Conservation (phyloP, 2,329 filamentous ascomycete species). For the Botryotinia globosa region DNA sequence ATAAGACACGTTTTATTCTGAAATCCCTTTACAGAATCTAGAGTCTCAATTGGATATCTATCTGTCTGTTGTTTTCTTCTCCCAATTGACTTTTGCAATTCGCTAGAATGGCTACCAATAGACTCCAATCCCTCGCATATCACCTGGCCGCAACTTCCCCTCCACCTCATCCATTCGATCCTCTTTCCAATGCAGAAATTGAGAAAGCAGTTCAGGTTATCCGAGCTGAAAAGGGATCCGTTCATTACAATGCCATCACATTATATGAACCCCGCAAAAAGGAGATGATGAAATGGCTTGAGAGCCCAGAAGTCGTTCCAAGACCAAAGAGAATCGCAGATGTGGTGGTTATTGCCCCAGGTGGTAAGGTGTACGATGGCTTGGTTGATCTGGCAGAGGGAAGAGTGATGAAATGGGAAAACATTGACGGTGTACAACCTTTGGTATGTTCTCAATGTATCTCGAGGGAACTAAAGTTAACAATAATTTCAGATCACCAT, state of each 20-base stretch:
- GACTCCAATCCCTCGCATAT: constrained; percentile 60
- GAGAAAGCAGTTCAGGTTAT: constrained; percentile 66
- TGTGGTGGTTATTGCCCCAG: constrained; percentile 75
- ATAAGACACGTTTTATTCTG: background rate
- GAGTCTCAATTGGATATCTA: background rate
- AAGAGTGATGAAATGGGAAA: constrained; percentile 71
- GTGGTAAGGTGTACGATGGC: constrained; percentile 79
- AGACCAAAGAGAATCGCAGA: constrained; percentile 73
- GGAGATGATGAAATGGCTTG: constrained; percentile 78
- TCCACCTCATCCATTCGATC: constrained; percentile 72
- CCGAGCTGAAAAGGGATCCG: constrained; percentile 64
- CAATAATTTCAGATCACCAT: constrained; percentile 66
- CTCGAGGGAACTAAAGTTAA: constrained; percentile 21
- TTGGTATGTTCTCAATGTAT: constrained; percentile 51
- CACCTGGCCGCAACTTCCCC: constrained; percentile 56
- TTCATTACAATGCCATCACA: constrained; percentile 84
- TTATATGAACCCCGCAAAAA: constrained; percentile 82
- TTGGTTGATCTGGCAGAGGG: constrained; percentile 68
- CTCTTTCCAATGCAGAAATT: constrained; percentile 71
- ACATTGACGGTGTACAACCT: constrained; percentile 74
- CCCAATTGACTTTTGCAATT: background rate
- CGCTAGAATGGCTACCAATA: constrained; percentile 42
- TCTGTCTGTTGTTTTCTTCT: background rate
- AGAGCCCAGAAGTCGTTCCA: constrained; percentile 56
- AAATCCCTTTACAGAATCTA: background rate